phyloP scores from a whole-genome alignment of 768 basidiomycete species.

The Cystoderma amianthinum region DNA sequence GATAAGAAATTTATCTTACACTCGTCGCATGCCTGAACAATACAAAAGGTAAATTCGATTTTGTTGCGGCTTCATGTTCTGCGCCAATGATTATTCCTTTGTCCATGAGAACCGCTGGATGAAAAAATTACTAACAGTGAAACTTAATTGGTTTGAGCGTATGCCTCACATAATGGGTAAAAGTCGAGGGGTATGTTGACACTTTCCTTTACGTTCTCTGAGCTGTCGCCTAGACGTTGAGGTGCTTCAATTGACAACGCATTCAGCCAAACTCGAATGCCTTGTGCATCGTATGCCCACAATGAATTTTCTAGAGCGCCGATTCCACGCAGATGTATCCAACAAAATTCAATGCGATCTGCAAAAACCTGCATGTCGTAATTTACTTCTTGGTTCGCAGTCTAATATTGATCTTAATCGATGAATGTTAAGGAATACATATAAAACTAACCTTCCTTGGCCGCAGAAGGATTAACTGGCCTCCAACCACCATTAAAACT shows the following conservation, averaged over 20 bases:
- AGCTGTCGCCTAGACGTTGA: slow-evolving; percentile 25
- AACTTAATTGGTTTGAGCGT: neutral
- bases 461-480: slow-evolving; percentile 81
- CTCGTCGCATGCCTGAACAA: slow-evolving; percentile 91
- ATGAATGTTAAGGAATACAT: neutral
- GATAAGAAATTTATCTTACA: slow-evolving; percentile 45
- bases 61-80: slow-evolving; percentile 78
- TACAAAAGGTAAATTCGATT: slow-evolving; percentile 75
- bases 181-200: slow-evolving; percentile 90
- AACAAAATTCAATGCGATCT: slow-evolving; percentile 96
- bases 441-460: slow-evolving; percentile 67
- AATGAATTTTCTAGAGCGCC: slow-evolving; percentile 92
- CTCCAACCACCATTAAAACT: slow-evolving; percentile 92
- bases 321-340: slow-evolving; percentile 95
- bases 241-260: slow-evolving; percentile 82
- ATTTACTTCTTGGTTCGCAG: slow-evolving; percentile 81
- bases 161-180: slow-evolving; percentile 81
- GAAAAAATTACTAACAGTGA: slow-evolving; percentile 4
- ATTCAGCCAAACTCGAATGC: slow-evolving; percentile 92
- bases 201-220: slow-evolving; percentile 77
- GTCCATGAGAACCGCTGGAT: slow-evolving; percentile 91
- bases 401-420: slow-evolving; percentile 31
- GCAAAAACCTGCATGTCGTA: slow-evolving; percentile 98
- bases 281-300: slow-evolving; percentile 92
- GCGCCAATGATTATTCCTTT: slow-evolving; percentile 98